Evolutionary conservation across 1,284 basidiomycete genomes (phyloP).

Genomic region (Moesziomyces antarcticus): DNA sequence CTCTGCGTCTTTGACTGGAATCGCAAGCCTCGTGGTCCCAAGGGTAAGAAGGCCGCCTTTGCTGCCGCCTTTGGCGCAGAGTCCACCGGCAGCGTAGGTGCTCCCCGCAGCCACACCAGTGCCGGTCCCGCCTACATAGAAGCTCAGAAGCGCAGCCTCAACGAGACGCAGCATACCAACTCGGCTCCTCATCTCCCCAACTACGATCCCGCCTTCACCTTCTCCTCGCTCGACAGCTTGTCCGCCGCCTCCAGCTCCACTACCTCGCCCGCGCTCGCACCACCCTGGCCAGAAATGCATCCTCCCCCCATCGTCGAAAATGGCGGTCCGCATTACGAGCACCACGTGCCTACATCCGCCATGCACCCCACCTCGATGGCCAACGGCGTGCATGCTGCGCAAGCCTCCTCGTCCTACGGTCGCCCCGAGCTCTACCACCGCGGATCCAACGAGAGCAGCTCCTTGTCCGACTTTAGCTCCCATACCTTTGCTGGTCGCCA

Average conservation of each 20-base stretch:
- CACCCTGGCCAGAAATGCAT: constrained; percentile 5
- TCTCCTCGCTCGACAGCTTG: constrained; percentile 8
- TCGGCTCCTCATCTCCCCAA: constrained; percentile 1
- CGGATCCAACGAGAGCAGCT: constrained; percentile 36
- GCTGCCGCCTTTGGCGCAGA: constrained; percentile 37
- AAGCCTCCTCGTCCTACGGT: constrained; percentile 2
- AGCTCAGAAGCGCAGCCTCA: constrained; percentile 34
- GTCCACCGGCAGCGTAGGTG: constrained; percentile 22
- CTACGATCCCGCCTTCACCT: constrained; percentile 16
- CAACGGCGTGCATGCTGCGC: constrained; percentile 3
- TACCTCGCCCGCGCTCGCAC: constrained; percentile 1
- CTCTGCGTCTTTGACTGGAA: constrained; percentile 59
- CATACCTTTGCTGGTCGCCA: constrained; percentile 10
- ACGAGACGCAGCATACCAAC: constrained; percentile 7
- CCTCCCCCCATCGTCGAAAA: constrained; percentile 1
- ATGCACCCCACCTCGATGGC: neutral
- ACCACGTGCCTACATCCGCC: constrained; percentile 7
- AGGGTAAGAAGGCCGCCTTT: constrained; percentile 50
- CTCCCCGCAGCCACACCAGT: constrained; percentile 40
- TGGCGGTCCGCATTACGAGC: constrained; percentile 17
- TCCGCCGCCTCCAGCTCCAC: constrained; percentile 5
- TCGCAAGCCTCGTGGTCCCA: constrained; percentile 56
- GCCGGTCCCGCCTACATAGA: constrained; percentile 50
- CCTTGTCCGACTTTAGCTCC: constrained; percentile 27
- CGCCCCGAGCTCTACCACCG: constrained; percentile 27